These are phyloP conservation scores for Fusarium armeniacum DNA, from an alignment of 2,329 filamentous ascomycete species.

Conservation along the genomic window DNA sequence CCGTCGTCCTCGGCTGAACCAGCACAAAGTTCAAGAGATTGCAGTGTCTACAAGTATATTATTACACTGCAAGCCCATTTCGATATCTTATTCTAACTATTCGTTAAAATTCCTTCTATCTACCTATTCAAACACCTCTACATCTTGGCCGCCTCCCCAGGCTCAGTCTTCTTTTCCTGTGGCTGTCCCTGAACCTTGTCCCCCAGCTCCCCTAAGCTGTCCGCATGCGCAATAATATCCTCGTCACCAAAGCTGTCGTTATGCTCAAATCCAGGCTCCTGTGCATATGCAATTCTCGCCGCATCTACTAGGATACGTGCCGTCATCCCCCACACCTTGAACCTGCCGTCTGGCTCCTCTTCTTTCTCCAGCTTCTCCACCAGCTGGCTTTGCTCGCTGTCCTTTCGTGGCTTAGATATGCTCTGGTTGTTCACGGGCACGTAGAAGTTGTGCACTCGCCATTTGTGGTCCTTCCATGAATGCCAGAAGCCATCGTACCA, in stretches of 20 bases:
- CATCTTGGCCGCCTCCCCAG: slow-evolving; percentile 54
- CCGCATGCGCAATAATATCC: slow-evolving; percentile 62
- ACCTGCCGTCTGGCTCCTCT: slow-evolving; percentile 67
- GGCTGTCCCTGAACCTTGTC: slow-evolving; percentile 54
- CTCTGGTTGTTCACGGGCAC: slow-evolving; percentile 82
- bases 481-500: slow-evolving; percentile 93
- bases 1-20: not conserved
- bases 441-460: slow-evolving; percentile 92
- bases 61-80: not conserved
- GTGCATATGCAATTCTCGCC: slow-evolving; percentile 84
- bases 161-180: slow-evolving; percentile 50
- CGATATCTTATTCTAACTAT: not conserved
- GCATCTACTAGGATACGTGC: slow-evolving; percentile 90
- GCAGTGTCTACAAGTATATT: not conserved
- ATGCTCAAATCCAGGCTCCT: slow-evolving; percentile 87
- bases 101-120: not conserved
- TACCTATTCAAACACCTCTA: slow-evolving; percentile 30
- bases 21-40: not conserved
- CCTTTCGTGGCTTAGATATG: slow-evolving; percentile 71
- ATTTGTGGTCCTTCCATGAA: slow-evolving; percentile 81
- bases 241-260: slow-evolving; percentile 68
- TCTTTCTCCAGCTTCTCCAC: slow-evolving; percentile 63
- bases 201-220: slow-evolving; percentile 62
- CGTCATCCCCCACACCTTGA: slow-evolving; percentile 96
- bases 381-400: slow-evolving; percentile 60